A percentile compares a stretch with the other conserved stretches of the same genome.
Evolutionary conservation across 1,284 basidiomycete genomes (phyloP).

Genomic region (Flammula alnicola): DNA sequence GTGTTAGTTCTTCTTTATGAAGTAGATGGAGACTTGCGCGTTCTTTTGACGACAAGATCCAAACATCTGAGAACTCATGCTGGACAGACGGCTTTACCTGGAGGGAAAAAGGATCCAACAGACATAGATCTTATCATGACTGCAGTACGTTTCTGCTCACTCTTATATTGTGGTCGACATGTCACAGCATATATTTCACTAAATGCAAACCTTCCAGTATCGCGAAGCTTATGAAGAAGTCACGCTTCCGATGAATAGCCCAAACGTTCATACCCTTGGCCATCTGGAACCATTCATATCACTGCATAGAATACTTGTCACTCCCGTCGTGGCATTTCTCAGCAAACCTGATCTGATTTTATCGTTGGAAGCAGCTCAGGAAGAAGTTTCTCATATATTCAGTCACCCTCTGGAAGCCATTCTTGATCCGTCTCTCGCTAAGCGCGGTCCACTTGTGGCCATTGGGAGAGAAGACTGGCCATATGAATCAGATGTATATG

Average conservation of each 20-base stretch:
- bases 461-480: constrained; percentile 77
- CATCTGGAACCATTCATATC: constrained; percentile 77
- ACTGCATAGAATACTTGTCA: constrained; percentile 61
- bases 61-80: constrained; percentile 78
- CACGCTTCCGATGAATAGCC: constrained; percentile 60
- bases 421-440: constrained; percentile 58
- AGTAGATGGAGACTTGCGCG: constrained; percentile 63
- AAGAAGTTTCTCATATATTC: constrained; percentile 82
- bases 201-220: constrained; percentile 46
- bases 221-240: constrained; percentile 88
- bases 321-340: constrained; percentile 75
- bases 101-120: constrained; percentile 76
- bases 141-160: constrained; percentile 67
- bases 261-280: constrained; percentile 66
- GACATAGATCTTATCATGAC: constrained; percentile 70
- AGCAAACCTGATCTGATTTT: constrained; percentile 57
- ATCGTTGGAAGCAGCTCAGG: constrained; percentile 56
- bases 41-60: constrained; percentile 84
- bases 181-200: neutral
- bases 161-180: neutral
- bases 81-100: constrained; percentile 82
- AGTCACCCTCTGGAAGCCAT: constrained; percentile 75
- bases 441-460: constrained; percentile 51
- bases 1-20: constrained; percentile 83
- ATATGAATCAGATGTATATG: constrained; percentile 71